Evolutionary conservation across 176 grass and related monocot species (phyloP).

Genomic region (Chloris gayana): DNA sequence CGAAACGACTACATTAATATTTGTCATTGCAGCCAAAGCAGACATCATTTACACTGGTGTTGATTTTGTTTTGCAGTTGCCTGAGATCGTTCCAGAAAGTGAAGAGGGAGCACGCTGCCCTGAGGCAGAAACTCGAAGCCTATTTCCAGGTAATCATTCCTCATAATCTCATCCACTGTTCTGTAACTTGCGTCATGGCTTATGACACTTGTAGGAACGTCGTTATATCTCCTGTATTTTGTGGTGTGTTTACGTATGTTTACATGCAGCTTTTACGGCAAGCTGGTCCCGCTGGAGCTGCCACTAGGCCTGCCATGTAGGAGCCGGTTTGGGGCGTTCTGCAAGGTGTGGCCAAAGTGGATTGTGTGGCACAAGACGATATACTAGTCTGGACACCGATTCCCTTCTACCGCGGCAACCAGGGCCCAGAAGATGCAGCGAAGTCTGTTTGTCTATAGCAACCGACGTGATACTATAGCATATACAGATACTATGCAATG

Average conservation of each 20-base stretch:
- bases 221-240: neutral
- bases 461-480: neutral
- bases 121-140: slow-evolving; percentile 90
- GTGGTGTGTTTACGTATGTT: slow-evolving; percentile 21
- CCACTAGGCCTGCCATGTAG: slow-evolving; percentile 65
- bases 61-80: slow-evolving; percentile 64
- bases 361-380: neutral
- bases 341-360: slow-evolving; percentile 5
- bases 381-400: neutral
- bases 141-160: slow-evolving; percentile 88
- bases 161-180: neutral
- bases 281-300: slow-evolving; percentile 68
- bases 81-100: slow-evolving; percentile 77
- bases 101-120: slow-evolving; percentile 78
- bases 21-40: neutral
- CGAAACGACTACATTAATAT: neutral
- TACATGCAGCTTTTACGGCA: slow-evolving; percentile 66
- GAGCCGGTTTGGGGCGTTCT: neutral
- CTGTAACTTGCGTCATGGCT: neutral
- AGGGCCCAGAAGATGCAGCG: neutral
- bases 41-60: neutral
- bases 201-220: slow-evolving; percentile 20
- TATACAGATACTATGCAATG: neutral
- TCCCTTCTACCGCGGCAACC: slow-evolving; percentile 1
- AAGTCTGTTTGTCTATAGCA: neutral